phyloP scores from a whole-genome alignment of 257 asterid genomes.

The Capsicum chinense region DNA sequence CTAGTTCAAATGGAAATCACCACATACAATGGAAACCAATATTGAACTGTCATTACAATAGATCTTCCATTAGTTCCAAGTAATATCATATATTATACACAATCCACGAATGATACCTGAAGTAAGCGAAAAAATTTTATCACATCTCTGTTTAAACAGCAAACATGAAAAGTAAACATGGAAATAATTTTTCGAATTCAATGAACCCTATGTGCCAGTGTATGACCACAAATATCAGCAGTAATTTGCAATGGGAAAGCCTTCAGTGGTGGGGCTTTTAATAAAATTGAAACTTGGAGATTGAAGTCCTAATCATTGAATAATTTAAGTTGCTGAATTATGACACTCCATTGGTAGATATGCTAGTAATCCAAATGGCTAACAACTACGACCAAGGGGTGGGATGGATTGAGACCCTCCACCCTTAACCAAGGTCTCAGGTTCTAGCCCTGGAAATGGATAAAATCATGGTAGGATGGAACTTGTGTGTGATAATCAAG shows the following conservation, averaged over 20 bases:
- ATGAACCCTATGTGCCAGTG: conserved; percentile 3
- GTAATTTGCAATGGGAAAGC: background rate
- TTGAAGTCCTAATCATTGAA: background rate
- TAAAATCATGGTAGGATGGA: background rate
- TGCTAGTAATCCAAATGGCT: background rate
- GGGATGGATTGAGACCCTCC: background rate
- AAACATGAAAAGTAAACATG: background rate
- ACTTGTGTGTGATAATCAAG: no score
- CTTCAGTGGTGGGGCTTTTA: conserved; percentile 18
- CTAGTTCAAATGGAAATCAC: conserved; percentile 15
- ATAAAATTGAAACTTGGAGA: conserved; percentile 1
- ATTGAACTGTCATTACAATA: background rate
- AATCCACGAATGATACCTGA: background rate
- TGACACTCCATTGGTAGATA: conserved; percentile 2
- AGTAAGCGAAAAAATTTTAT: background rate
- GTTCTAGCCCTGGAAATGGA: background rate
- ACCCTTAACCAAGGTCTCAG: background rate
- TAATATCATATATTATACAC: background rate
- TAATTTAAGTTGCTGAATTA: conserved; percentile 6
- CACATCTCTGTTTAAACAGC: conserved; percentile 13
- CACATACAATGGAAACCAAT: background rate
- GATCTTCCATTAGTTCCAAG: background rate
- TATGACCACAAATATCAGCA: background rate
- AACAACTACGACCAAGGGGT: background rate
- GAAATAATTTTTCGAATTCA: background rate